These are phyloP conservation scores for Melanomma pulvis-pyrius DNA, from an alignment of 495 filamentous ascomycete species.

Conservation along the genomic window DNA sequence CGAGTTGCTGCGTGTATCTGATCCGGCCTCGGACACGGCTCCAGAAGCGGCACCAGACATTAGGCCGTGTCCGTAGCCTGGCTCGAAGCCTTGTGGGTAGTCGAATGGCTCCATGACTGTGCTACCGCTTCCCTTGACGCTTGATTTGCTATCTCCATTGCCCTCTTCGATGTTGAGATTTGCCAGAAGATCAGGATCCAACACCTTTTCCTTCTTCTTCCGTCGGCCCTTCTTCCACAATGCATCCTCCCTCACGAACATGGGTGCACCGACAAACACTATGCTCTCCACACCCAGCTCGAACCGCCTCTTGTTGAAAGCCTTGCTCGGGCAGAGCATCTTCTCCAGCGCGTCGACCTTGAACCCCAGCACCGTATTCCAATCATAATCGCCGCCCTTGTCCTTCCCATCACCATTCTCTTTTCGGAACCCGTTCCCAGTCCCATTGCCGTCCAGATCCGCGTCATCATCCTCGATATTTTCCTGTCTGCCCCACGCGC, in stretches of 20 bases:
- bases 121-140: conserved; percentile 43
- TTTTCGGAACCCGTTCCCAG: conserved; percentile 13
- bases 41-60: conserved; percentile 38
- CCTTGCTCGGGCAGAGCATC: conserved; percentile 74
- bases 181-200: conserved; percentile 35
- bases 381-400: conserved; percentile 49
- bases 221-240: conserved; percentile 73
- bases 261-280: conserved; percentile 82
- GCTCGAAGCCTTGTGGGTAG: conserved; percentile 43
- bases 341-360: conserved; percentile 78
- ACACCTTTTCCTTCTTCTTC: conserved; percentile 58
- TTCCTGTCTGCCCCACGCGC: conserved; percentile 32
- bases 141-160: conserved; percentile 19
- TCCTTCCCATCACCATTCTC: conserved; percentile 6
- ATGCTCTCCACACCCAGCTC: conserved; percentile 84
- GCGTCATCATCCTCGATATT: conserved; percentile 37
- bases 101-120: conserved; percentile 25
- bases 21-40: conserved; percentile 34
- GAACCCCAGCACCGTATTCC: conserved; percentile 79
- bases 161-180: conserved; percentile 15
- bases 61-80: conserved; percentile 38
- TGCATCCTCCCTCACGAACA: conserved; percentile 85
- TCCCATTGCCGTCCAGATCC: conserved; percentile 4
- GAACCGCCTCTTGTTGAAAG: conserved; percentile 85
- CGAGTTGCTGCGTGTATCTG: conserved; percentile 43